phyloP scores from a whole-genome alignment of 371 early-diverging fungal species.

The Apophysomyces sp. region DNA sequence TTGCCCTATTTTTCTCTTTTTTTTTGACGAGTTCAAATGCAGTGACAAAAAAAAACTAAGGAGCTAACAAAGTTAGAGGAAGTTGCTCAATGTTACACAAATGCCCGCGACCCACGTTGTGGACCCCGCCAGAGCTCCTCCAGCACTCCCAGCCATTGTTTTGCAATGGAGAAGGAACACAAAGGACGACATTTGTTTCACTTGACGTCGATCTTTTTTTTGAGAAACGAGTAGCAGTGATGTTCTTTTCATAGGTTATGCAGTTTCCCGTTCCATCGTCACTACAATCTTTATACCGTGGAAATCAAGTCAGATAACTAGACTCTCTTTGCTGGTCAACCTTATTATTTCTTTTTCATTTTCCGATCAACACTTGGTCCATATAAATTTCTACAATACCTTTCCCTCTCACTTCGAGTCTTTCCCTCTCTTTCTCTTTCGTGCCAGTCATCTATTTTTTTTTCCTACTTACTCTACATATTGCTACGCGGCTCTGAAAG shows the following conservation, averaged over 20 bases:
- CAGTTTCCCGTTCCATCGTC: neutral
- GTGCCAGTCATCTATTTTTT: neutral
- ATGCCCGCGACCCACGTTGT: neutral
- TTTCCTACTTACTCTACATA: neutral
- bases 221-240: neutral
- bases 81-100: neutral
- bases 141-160: slow-evolving; percentile 1
- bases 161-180: slow-evolving; percentile 2
- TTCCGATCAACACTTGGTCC: neutral
- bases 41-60: neutral
- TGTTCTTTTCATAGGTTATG: neutral
- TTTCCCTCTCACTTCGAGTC: slow-evolving; percentile 4
- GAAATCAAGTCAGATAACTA: neutral
- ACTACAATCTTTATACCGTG: neutral
- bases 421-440: slow-evolving; percentile 8
- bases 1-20: neutral
- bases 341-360: neutral
- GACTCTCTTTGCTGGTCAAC: neutral
- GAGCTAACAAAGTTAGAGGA: neutral
- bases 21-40: neutral
- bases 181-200: slow-evolving; percentile 3
- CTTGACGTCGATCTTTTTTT: slow-evolving; percentile 1
- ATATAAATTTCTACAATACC: slow-evolving; percentile 6
- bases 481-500: neutral
- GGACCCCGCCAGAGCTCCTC: neutral